phyloP scores from a whole-genome alignment of 768 basidiomycete genomes.

The Mrakia gelida region DNA sequence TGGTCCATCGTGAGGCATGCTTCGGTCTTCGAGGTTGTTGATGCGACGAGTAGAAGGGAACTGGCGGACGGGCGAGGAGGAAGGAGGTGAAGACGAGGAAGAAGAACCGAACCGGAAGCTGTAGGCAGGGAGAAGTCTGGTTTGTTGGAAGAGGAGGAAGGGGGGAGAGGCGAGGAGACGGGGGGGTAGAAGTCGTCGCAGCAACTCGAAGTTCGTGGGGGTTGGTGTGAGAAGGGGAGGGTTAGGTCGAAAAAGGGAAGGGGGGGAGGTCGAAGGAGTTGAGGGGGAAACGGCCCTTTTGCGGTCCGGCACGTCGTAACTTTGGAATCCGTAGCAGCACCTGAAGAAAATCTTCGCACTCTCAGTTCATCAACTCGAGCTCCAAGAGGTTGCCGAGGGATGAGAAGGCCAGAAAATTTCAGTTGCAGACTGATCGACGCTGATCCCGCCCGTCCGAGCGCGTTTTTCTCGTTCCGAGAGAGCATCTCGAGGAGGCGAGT shows the following conservation, averaged over 20 bases:
- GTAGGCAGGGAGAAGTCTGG: neutral
- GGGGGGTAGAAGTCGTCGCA: neutral
- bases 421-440: no score
- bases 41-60: conserved; percentile 6
- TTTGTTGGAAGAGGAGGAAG: neutral
- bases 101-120: neutral
- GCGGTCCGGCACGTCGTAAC: no score
- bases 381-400: no score
- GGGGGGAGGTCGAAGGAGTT: neutral
- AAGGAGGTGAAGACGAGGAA: neutral
- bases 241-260: neutral
- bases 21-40: neutral
- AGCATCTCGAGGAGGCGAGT: no score
- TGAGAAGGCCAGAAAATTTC: no score
- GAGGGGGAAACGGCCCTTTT: no score
- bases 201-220: neutral
- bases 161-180: conserved; percentile 4
- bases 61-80: neutral
- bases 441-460: no score
- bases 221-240: neutral
- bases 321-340: no score
- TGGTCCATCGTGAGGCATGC: conserved; percentile 2
- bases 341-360: no score
- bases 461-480: no score
- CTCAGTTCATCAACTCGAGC: no score